These are phyloP conservation scores for Colletotrichum lini DNA, from an alignment of 2,329 filamentous ascomycete genomes.

Conservation along the genomic window DNA sequence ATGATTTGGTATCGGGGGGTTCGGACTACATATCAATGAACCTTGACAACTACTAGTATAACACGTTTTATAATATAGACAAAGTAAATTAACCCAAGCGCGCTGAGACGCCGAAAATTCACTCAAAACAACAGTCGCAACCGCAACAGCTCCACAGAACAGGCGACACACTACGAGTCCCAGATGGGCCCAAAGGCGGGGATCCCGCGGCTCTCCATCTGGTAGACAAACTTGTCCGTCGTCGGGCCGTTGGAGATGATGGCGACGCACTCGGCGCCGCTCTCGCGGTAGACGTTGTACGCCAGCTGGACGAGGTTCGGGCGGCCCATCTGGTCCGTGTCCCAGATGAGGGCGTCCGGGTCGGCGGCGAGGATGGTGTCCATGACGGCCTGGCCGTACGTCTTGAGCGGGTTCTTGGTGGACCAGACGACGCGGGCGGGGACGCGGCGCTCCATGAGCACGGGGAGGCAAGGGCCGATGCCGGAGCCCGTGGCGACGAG, in stretches of 20 bases:
- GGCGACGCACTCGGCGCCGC: slow-evolving; percentile 77
- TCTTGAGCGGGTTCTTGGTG: slow-evolving; percentile 71
- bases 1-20: too few relatives aligned
- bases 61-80: background rate
- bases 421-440: slow-evolving; percentile 78
- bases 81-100: too few relatives aligned
- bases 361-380: slow-evolving; percentile 71
- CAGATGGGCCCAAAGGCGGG: slow-evolving; percentile 82
- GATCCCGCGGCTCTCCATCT: slow-evolving; percentile 75
- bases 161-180: slow-evolving; percentile 61
- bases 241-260: slow-evolving; percentile 79
- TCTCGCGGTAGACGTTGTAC: slow-evolving; percentile 69
- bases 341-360: slow-evolving; percentile 75
- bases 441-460: slow-evolving; percentile 65
- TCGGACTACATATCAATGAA: too few relatives aligned
- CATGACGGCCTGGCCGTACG: slow-evolving; percentile 74
- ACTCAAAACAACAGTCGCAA: background rate
- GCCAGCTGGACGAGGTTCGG: slow-evolving; percentile 67
- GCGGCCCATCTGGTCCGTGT: slow-evolving; percentile 72
- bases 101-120: background rate
- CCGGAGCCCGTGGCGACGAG: slow-evolving; percentile 81
- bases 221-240: slow-evolving; percentile 78
- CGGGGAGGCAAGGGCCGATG: slow-evolving; percentile 77
- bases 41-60: background rate
- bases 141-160: slow-evolving; percentile 6